Conservation (phyloP, 352 stramenopile species). For the Phytophthora podocarpi region DNA sequence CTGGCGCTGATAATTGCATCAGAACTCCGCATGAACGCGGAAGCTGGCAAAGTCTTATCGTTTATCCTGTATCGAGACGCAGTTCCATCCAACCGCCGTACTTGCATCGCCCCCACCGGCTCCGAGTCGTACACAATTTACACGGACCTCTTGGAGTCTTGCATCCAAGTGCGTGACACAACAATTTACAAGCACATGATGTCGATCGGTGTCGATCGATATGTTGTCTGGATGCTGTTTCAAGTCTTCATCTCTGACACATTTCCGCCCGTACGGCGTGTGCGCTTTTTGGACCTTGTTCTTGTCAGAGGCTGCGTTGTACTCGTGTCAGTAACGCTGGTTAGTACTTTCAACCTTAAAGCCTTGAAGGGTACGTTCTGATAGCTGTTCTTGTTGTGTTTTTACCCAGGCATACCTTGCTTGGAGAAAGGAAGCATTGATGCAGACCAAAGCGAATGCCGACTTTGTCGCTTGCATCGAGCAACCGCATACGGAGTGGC, state of each 20-base stretch:
- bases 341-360: constrained; percentile 6
- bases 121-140: constrained; percentile 43
- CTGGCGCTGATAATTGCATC: constrained; percentile 39
- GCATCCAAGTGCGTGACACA: constrained; percentile 39
- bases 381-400: not conserved
- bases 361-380: not conserved
- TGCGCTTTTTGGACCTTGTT: constrained; percentile 53
- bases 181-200: constrained; percentile 50
- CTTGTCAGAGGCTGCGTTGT: constrained; percentile 51
- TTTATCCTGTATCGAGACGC: constrained; percentile 63
- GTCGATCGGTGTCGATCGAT: constrained; percentile 32
- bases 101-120: constrained; percentile 48
- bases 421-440: constrained; percentile 40
- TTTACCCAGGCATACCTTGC: constrained; percentile 37
- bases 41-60: constrained; percentile 47
- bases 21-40: constrained; percentile 41
- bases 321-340: constrained; percentile 48
- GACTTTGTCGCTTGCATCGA: constrained; percentile 35
- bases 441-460: constrained; percentile 22
- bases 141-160: constrained; percentile 48
- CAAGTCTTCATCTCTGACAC: constrained; percentile 38
- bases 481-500: constrained; percentile 37
- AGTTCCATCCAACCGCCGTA: constrained; percentile 43
- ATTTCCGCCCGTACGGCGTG: constrained; percentile 43
- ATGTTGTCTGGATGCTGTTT: constrained; percentile 46